Percentiles rank a stretch among this genome's conserved stretches.
phyloP scores from a whole-genome alignment of 306 rosid genomes.

The Acacia confusa region DNA sequence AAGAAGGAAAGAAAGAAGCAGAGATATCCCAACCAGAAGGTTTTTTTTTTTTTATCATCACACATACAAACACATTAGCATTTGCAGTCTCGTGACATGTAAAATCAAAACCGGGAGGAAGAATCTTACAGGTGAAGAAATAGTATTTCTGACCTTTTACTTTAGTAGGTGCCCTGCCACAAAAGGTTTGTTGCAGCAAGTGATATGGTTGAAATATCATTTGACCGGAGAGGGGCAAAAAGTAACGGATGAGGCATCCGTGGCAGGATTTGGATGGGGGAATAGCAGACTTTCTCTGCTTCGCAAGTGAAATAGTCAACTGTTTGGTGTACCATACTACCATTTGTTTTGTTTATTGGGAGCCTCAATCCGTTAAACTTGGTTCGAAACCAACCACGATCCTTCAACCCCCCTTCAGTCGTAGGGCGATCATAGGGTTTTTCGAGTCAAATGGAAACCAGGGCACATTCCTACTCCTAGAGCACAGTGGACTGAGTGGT shows the following conservation, averaged over 20 bases:
- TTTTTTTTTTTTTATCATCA: neutral
- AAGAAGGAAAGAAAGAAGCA: neutral
- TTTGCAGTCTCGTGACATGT: slow-evolving; percentile 30
- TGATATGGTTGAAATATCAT: slow-evolving; percentile 42
- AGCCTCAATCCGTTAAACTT: neutral
- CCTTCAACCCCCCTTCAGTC: neutral
- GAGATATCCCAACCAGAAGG: neutral
- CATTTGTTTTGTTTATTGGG: neutral
- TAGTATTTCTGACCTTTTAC: slow-evolving; percentile 31
- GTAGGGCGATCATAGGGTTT: neutral
- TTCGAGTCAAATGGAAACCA: neutral
- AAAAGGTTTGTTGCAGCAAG: slow-evolving; percentile 33
- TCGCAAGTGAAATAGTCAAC: slow-evolving; percentile 32
- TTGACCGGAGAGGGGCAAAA: slow-evolving; percentile 29
- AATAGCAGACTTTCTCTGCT: slow-evolving; percentile 25
- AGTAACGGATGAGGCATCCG: slow-evolving; percentile 26
- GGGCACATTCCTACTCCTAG: neutral
- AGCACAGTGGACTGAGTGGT: neutral
- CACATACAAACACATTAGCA: neutral
- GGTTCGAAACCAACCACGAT: neutral
- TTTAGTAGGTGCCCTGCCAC: slow-evolving; percentile 35
- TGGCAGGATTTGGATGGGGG: slow-evolving; percentile 1
- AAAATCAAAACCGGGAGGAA: slow-evolving; percentile 20
- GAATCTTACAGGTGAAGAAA: slow-evolving; percentile 31
- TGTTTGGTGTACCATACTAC: slow-evolving; percentile 22